Conservation (phyloP, 2,329 filamentous ascomycete species). For the Paraphaeosphaeria sporulosa region DNA sequence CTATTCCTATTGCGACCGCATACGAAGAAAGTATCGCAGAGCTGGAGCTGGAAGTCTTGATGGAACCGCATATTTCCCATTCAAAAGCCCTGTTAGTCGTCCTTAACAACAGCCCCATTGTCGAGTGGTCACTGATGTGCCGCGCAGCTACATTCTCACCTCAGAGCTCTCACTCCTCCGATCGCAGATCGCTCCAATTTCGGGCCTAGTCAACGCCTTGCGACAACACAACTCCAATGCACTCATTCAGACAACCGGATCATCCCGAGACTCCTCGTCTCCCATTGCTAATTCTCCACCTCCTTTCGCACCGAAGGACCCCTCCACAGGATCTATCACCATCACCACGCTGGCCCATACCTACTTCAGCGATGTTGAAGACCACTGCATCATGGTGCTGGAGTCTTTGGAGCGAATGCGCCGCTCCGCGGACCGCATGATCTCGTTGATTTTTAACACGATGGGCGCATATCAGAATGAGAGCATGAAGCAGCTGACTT, state of each 20-base stretch:
- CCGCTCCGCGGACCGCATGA: conserved; percentile 78
- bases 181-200: conserved; percentile 83
- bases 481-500: conserved; percentile 87
- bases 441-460: conserved; percentile 93
- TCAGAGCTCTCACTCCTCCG: conserved; percentile 86
- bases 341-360: conserved; percentile 84
- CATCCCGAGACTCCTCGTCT: conserved; percentile 44
- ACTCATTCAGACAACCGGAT: conserved; percentile 24
- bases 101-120: background rate
- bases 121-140: background rate
- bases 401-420: conserved; percentile 84
- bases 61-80: conserved; percentile 79
- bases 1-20: conserved; percentile 81
- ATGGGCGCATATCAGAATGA: conserved; percentile 90
- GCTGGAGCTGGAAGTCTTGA: conserved; percentile 87
- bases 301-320: conserved; percentile 21
- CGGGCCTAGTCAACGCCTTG: conserved; percentile 82
- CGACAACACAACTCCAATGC: conserved; percentile 72
- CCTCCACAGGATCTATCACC: conserved; percentile 64
- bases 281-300: conserved; percentile 41
- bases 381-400: conserved; percentile 86
- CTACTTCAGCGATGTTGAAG: conserved; percentile 88
- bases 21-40: conserved; percentile 91
- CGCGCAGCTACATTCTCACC: conserved; percentile 71
- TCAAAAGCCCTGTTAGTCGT: conserved; percentile 62